These are phyloP conservation scores for Aspergillus phoenicis DNA, from an alignment of 2,329 filamentous ascomycete species.

Conservation along the genomic window DNA sequence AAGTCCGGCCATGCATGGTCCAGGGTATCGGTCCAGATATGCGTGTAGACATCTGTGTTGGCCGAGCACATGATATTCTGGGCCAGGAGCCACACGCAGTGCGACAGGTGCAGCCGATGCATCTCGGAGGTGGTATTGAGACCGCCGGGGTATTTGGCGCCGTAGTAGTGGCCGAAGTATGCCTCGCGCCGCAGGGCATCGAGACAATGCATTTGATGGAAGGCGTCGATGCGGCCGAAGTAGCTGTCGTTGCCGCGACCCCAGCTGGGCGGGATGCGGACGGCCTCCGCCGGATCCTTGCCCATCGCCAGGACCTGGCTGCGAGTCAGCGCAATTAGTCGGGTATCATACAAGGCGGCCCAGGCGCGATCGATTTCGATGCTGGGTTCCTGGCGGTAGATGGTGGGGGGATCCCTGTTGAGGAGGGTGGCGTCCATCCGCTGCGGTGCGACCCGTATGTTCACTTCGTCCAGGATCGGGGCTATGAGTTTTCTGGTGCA, in stretches of 20 bases:
- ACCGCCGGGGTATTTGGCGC: not conserved
- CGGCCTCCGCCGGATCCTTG: not conserved
- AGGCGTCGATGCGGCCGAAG: not conserved
- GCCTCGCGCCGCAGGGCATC: conserved; percentile 1
- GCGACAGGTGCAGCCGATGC: not conserved
- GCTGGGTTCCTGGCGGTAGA: conserved; percentile 7
- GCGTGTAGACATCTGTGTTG: not conserved
- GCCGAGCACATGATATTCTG: conserved; percentile 9
- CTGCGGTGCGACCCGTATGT: not conserved
- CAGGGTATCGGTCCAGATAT: not conserved
- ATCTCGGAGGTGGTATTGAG: not conserved
- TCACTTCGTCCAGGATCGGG: not conserved
- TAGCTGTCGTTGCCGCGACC: not conserved
- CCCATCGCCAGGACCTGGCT: not conserved
- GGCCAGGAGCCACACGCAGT: not conserved
- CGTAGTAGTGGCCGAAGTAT: not conserved
- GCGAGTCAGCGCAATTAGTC: not conserved
- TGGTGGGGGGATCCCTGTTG: not conserved
- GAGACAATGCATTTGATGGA: conserved; percentile 5
- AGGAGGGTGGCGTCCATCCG: not conserved
- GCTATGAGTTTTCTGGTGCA: not conserved
- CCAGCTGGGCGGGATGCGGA: not conserved
- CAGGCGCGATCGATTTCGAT: not conserved
- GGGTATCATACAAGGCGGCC: not conserved
- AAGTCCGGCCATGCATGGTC: conserved; percentile 5